phyloP scores from a whole-genome alignment of 2,329 filamentous ascomycete genomes.

The Cladophialophora exuberans region DNA sequence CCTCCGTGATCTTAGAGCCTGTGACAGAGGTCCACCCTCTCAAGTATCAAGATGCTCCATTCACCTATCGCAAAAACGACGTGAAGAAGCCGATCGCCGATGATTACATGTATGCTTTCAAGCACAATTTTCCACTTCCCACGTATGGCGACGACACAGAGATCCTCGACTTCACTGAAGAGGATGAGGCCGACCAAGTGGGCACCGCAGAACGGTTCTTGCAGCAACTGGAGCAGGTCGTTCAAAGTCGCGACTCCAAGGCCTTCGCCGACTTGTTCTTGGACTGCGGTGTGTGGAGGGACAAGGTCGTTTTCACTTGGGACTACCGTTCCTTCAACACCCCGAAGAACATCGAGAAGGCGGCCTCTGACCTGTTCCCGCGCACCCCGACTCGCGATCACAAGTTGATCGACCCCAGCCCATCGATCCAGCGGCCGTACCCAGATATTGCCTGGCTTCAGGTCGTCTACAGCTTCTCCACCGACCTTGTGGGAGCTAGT shows the following conservation, averaged over 20 bases:
- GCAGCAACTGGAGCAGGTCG: constrained; percentile 6
- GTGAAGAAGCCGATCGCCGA: constrained; percentile 10
- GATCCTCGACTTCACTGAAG: constrained; percentile 14
- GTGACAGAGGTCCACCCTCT: neutral
- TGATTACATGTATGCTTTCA: constrained; percentile 19
- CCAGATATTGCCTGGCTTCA: constrained; percentile 39
- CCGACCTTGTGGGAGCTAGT: constrained; percentile 9
- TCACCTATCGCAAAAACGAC: constrained; percentile 10
- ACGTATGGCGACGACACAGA: neutral
- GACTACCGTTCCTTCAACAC: constrained; percentile 19
- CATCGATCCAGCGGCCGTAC: constrained; percentile 16
- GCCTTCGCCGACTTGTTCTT: constrained; percentile 14
- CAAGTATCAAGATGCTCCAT: constrained; percentile 10
- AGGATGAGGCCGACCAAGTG: neutral
- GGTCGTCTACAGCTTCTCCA: constrained; percentile 7
- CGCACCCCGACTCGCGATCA: constrained; percentile 9
- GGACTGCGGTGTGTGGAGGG: constrained; percentile 14
- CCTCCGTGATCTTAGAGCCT: constrained; percentile 13
- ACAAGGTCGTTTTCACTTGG: constrained; percentile 17
- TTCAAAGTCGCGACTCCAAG: constrained; percentile 14
- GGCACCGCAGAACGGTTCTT: constrained; percentile 1
- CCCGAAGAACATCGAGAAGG: constrained; percentile 10
- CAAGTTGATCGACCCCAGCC: constrained; percentile 14
- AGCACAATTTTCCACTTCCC: constrained; percentile 16
- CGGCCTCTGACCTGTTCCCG: constrained; percentile 13